A percentile compares a stretch with the other conserved stretches of the same genome.
phyloP scores from a whole-genome alignment of 495 filamentous ascomycete species.

The Chaetomium tenue region DNA sequence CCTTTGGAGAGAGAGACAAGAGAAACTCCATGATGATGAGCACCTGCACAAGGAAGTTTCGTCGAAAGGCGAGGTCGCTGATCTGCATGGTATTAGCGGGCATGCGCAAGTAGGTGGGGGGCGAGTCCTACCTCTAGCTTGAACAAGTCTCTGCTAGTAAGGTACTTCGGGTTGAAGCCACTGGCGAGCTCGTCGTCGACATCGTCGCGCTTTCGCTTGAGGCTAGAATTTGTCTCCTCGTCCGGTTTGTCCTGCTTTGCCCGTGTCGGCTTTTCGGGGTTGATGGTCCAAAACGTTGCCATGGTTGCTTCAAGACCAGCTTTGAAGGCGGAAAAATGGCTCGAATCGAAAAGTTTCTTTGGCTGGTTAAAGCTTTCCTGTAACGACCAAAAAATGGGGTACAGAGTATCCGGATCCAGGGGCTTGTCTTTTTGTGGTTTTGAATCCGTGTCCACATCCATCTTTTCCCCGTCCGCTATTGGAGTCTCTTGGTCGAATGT shows the following conservation, averaged over 20 bases:
- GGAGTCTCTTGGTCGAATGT: slow-evolving; percentile 64
- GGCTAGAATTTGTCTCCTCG: slow-evolving; percentile 60
- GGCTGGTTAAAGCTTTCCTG: slow-evolving; percentile 92
- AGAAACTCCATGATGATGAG: slow-evolving; percentile 93
- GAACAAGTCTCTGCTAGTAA: slow-evolving; percentile 92
- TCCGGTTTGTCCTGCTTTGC: slow-evolving; percentile 46
- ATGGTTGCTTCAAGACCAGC: slow-evolving; percentile 73
- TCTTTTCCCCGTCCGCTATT: slow-evolving; percentile 55
- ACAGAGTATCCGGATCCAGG: slow-evolving; percentile 69
- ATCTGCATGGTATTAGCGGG: slow-evolving; percentile 53
- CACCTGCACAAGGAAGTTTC: slow-evolving; percentile 91
- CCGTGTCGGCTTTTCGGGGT: slow-evolving; percentile 58
- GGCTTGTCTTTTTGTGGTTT: slow-evolving; percentile 31
- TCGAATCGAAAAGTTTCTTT: slow-evolving; percentile 68
- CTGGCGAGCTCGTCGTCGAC: slow-evolving; percentile 61
- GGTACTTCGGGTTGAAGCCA: slow-evolving; percentile 92
- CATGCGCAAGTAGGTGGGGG: background rate
- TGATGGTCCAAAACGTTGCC: slow-evolving; percentile 71
- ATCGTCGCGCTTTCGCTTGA: slow-evolving; percentile 73
- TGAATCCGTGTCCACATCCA: slow-evolving; percentile 54
- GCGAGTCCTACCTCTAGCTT: slow-evolving; percentile 71
- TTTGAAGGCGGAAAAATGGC: slow-evolving; percentile 75
- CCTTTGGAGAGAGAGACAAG: slow-evolving; percentile 76
- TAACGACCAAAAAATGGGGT: slow-evolving; percentile 91
- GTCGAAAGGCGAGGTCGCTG: slow-evolving; percentile 86